Conservation (phyloP, 768 basidiomycete species). For the Boletus barrowsii region DNA sequence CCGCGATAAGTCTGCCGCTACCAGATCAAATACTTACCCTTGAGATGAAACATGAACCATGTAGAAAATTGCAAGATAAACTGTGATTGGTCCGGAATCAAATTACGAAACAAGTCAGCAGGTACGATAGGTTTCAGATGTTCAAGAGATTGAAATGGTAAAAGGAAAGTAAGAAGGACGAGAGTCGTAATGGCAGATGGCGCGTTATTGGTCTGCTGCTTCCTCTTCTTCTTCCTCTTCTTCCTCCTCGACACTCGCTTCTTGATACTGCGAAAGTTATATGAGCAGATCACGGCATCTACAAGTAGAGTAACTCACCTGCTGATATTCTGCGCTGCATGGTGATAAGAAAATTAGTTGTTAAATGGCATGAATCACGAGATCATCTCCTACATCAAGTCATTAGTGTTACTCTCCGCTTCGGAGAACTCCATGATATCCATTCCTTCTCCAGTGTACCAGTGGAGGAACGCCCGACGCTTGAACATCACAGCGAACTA, state of each 20-base stretch:
- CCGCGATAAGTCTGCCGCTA: too few species aligned
- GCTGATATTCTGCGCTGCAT: constrained; percentile 85
- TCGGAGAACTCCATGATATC: constrained; percentile 80
- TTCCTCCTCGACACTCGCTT: constrained; percentile 47
- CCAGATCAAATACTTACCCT: too few species aligned
- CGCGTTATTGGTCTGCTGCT: constrained; percentile 29
- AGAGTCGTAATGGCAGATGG: background rate
- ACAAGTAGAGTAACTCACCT: constrained; percentile 40
- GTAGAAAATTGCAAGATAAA: background rate
- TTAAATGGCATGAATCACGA: background rate
- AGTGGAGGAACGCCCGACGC: constrained; percentile 82
- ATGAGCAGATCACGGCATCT: background rate
- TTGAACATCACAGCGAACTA: constrained; percentile 83
- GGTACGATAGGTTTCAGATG: constrained; percentile 14
- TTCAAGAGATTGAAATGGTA: background rate
- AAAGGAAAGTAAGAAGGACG: constrained; percentile 2
- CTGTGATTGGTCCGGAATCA: constrained; percentile 8
- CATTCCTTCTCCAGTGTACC: constrained; percentile 93
- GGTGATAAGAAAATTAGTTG: constrained; percentile 4
- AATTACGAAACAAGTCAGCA: constrained; percentile 21
- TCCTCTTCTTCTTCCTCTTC: constrained; percentile 34
- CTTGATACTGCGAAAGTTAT: constrained; percentile 49
- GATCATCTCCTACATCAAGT: constrained; percentile 66
- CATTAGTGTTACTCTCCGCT: constrained; percentile 78
- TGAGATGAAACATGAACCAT: too few species aligned